phyloP scores from a whole-genome alignment of 2,329 filamentous ascomycete species.

The Seiridium cupressi region DNA sequence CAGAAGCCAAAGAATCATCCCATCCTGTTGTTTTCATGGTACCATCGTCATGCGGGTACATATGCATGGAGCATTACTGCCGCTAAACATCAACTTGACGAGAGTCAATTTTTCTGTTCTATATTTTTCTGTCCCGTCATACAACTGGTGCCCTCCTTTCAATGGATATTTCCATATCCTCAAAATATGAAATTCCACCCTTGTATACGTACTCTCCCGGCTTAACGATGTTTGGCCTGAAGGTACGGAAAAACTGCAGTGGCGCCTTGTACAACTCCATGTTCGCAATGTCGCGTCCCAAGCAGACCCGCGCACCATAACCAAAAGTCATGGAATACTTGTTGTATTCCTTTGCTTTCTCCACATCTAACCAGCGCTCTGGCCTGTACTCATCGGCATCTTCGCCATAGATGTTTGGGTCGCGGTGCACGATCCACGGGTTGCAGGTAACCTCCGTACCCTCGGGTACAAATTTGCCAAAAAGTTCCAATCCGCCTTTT shows the following conservation, averaged over 20 bases:
- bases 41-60: no score
- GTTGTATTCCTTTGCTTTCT: constrained; percentile 37
- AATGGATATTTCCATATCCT: constrained; percentile 37
- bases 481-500: constrained; percentile 27
- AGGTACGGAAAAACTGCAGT: constrained; percentile 39
- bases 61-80: no score
- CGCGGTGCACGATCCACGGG: constrained; percentile 45
- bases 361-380: constrained; percentile 45
- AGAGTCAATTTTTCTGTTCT: no score
- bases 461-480: constrained; percentile 30
- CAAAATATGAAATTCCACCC: constrained; percentile 39
- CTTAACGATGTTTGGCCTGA: constrained; percentile 28
- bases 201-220: constrained; percentile 36
- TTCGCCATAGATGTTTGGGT: constrained; percentile 35
- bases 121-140: background rate
- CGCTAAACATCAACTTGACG: background rate
- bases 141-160: constrained; percentile 8
- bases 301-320: constrained; percentile 44
- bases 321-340: constrained; percentile 50
- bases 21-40: no score
- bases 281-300: constrained; percentile 48
- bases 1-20: no score
- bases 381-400: constrained; percentile 46
- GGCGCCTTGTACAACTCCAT: constrained; percentile 51
- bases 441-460: constrained; percentile 43